Conservation (phyloP, 352 stramenopile species). For the Globisporangium camurandrum region DNA sequence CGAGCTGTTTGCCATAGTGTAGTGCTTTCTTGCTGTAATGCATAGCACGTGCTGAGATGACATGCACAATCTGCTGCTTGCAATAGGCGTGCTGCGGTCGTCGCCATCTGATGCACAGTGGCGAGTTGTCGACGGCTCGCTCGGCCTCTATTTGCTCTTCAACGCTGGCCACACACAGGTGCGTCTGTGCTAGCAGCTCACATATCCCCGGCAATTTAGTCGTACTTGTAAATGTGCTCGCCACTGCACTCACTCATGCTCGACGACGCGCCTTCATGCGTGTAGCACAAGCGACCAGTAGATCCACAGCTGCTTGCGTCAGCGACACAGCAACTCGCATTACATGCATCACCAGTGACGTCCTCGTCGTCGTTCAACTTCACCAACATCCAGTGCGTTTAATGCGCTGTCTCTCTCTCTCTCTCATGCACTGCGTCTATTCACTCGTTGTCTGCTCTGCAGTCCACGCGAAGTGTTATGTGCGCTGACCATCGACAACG, state of each 20-base stretch:
- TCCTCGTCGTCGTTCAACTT: slow-evolving; percentile 43
- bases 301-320: slow-evolving; percentile 20
- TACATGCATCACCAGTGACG: neutral
- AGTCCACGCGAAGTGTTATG: slow-evolving; percentile 43
- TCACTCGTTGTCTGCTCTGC: too few relatives aligned
- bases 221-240: neutral
- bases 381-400: slow-evolving; percentile 40
- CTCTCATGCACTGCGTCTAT: neutral
- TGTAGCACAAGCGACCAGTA: slow-evolving; percentile 35
- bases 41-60: neutral
- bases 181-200: neutral
- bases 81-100: slow-evolving; percentile 32
- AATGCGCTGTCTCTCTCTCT: neutral
- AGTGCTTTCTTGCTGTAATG: neutral
- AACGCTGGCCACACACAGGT: slow-evolving; percentile 37
- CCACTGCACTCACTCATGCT: neutral
- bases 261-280: too few relatives aligned
- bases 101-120: slow-evolving; percentile 23
- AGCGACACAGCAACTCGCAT: neutral
- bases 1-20: neutral
- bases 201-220: neutral
- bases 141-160: slow-evolving; percentile 32
- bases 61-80: neutral
- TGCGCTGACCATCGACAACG: slow-evolving; percentile 20
- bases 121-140: slow-evolving; percentile 22